Base-by-base conservation (phyloP, 73 alveolate genomes). In the Paramecium primaurelia region DNA sequence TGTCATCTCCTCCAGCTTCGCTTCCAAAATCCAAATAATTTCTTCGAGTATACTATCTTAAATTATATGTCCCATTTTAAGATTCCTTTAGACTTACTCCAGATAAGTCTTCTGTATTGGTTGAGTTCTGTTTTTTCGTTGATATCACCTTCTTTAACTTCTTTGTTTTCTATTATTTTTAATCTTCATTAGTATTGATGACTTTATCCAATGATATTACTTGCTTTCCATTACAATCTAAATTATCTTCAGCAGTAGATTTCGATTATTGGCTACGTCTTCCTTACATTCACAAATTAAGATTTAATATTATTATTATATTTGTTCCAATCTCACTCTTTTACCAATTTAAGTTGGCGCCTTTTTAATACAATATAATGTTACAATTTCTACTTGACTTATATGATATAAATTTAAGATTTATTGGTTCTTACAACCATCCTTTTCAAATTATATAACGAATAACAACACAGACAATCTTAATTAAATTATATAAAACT, bases 271-370 rank as follows among this genome's bases (percentile, higher is more conserved):
- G 18, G 14, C 75, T 80, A 8, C 91, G 71, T 80, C 91, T 80
- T 40, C 91, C 91, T 47, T 6, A 45, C 91, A 80, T 80, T 49
- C 91, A 80, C 91, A 80, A 80, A 80, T 80, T 80, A 80, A 80
- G 75, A 49, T 45, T 80, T 80, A 45, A 45, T 10, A 80, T 80
- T 80, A 80, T 80, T 80, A 45, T 80, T 80, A 40, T 40, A 18
- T 32, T 80, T 47, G 64, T 37, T 73, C 87, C 58, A 73, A 30
- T 73, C 59, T 73, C 87, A 22, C 87, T 73, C 59, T 54, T 73
- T 30, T 20, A 73, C 59, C 87, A 36, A 37, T 40, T 40, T 36
- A 73, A 36, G 59, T 73, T 73, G 64, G 87, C 87, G 87, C 87
- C 87, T 73, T 73, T 73, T 73, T 73, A 73, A 37, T 73, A 73